Conservation (phyloP, 331 rosid genomes). For the Malus hybrid region DNA sequence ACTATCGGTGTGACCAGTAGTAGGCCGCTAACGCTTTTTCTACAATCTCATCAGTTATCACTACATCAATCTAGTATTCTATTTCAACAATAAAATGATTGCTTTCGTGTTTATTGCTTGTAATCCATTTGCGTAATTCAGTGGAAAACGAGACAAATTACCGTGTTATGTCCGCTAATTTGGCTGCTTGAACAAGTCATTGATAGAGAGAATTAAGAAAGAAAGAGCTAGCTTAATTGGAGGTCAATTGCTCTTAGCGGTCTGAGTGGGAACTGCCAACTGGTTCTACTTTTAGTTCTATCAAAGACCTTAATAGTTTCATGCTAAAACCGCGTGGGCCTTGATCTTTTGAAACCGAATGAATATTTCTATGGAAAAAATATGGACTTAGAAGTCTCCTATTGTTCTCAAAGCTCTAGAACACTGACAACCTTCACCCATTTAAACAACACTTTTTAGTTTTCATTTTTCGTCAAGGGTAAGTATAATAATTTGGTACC, state of each 20-base stretch:
- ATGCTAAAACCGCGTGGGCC: constrained; percentile 41
- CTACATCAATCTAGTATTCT: background rate
- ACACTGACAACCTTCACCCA: constrained; percentile 24
- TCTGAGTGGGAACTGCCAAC: constrained; percentile 19
- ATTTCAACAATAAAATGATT: background rate
- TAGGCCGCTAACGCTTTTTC: too few relatives aligned
- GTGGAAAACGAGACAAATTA: background rate
- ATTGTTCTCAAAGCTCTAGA: constrained; percentile 8
- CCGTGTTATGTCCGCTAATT: background rate
- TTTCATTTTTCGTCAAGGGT: background rate
- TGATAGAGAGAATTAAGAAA: constrained; percentile 9
- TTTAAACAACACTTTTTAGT: background rate
- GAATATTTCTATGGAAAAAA: background rate
- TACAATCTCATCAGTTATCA: too few relatives aligned
- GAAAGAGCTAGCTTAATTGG: background rate
- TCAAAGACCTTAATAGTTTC: background rate
- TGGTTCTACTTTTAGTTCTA: background rate
- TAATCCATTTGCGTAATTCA: background rate
- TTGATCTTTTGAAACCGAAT: background rate
- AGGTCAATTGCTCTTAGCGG: constrained; percentile 16
- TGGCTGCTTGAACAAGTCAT: background rate
- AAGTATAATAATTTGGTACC: too few relatives aligned
- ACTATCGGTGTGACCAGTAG: too few relatives aligned
- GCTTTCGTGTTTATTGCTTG: background rate
- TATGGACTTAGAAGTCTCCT: background rate